These are phyloP conservation scores for Mortierella sp. DNA, from an alignment of 371 early-diverging fungal species.

Conservation along the genomic window DNA sequence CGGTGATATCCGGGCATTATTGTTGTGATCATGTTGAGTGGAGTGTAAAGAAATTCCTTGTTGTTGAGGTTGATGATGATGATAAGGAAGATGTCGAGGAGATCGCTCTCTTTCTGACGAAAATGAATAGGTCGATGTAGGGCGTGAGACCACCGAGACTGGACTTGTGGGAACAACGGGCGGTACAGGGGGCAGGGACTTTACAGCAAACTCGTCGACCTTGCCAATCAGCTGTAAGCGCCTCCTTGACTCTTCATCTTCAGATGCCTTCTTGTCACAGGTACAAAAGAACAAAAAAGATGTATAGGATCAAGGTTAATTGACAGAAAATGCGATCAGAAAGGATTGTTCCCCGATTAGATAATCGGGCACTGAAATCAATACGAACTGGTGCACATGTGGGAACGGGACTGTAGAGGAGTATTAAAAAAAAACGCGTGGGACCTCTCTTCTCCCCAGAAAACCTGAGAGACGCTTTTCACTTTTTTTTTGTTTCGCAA, in stretches of 20 bases:
- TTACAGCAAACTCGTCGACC: constrained; percentile 25
- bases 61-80: background rate
- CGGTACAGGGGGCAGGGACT: constrained; percentile 45
- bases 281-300: background rate
- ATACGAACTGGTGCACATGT: no score
- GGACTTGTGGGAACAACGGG: constrained; percentile 10
- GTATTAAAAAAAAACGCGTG: no score
- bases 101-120: constrained; percentile 27
- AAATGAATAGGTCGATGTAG: constrained; percentile 30
- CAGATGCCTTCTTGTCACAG: constrained; percentile 14
- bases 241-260: constrained; percentile 38
- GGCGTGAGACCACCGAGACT: constrained; percentile 18
- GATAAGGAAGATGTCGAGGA: constrained; percentile 5
- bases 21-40: background rate
- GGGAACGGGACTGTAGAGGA: no score
- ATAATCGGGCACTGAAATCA: constrained; percentile 1
- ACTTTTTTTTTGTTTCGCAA: no score
- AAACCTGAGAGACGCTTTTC: no score
- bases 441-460: no score
- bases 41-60: background rate
- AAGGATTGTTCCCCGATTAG: no score
- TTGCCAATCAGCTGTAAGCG: constrained; percentile 40
- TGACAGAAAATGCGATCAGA: no score
- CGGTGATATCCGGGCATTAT: background rate
- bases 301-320: background rate